phyloP scores from a whole-genome alignment of 768 basidiomycete genomes.

The Psilocybe subaeruginosa region DNA sequence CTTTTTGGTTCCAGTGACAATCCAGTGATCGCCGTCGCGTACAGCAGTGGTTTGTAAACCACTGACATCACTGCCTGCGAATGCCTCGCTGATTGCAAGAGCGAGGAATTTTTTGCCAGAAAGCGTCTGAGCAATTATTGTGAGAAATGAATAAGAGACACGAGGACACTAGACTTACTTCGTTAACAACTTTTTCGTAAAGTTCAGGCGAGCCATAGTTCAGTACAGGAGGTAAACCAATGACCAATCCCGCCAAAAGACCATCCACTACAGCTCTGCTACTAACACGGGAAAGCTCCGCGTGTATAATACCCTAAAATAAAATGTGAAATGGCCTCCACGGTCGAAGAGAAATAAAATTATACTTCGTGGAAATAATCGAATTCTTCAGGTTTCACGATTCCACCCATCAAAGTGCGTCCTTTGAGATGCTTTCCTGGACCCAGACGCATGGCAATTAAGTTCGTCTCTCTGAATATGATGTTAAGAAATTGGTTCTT shows the following conservation, averaged over 20 bases:
- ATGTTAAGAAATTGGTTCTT: not conserved
- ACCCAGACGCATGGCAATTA: slow-evolving; percentile 89
- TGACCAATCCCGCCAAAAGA: slow-evolving; percentile 78
- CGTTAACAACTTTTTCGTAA: slow-evolving; percentile 69
- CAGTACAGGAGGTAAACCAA: slow-evolving; percentile 86
- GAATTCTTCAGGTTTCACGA: slow-evolving; percentile 80
- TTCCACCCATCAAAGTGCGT: slow-evolving; percentile 72
- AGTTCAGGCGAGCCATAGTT: slow-evolving; percentile 86
- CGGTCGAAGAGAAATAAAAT: not conserved
- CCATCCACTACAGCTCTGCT: slow-evolving; percentile 91
- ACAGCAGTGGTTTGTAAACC: slow-evolving; percentile 87
- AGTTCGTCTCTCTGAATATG: slow-evolving; percentile 61
- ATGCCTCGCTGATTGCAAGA: slow-evolving; percentile 92
- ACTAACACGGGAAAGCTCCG: slow-evolving; percentile 82
- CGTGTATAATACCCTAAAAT: slow-evolving; percentile 70
- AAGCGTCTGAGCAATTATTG: slow-evolving; percentile 36
- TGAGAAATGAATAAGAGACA: not conserved
- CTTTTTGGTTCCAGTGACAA: slow-evolving; percentile 95
- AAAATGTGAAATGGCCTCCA: not conserved
- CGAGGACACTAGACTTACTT: slow-evolving; percentile 41
- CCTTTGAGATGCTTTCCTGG: slow-evolving; percentile 90
- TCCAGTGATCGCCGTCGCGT: slow-evolving; percentile 84
- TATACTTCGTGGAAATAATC: slow-evolving; percentile 92
- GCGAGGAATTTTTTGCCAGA: slow-evolving; percentile 84
- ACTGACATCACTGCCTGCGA: slow-evolving; percentile 85